phyloP scores from a whole-genome alignment of 2,329 filamentous ascomycete genomes.

The Graphilbum fragrans region DNA sequence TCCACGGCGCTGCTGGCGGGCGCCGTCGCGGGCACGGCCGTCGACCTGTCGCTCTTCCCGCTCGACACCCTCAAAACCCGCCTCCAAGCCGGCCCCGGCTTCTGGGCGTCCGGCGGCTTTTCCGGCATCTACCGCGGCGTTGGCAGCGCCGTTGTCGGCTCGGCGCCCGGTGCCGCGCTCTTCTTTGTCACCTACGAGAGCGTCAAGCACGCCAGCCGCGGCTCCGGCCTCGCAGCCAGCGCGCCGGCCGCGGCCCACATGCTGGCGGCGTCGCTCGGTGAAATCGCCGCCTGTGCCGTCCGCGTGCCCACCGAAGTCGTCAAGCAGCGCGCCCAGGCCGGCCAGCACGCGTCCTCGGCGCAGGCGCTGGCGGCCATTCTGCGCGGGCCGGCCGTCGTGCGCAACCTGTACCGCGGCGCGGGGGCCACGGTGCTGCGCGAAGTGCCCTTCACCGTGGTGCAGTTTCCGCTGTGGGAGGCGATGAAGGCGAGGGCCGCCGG shows the following conservation, averaged over 20 bases:
- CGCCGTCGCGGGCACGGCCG: slow-evolving; percentile 84
- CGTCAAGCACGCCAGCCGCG: slow-evolving; percentile 42
- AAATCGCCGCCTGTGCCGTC: slow-evolving; percentile 84
- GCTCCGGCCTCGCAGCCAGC: slow-evolving; percentile 15
- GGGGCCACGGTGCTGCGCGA: slow-evolving; percentile 87
- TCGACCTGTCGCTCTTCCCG: slow-evolving; percentile 92
- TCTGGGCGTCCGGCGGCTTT: slow-evolving; percentile 78
- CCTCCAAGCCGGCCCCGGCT: slow-evolving; percentile 63
- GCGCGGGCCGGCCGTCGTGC: slow-evolving; percentile 49
- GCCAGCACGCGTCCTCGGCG: slow-evolving; percentile 59
- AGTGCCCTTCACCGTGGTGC: slow-evolving; percentile 92
- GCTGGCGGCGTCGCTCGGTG: slow-evolving; percentile 72
- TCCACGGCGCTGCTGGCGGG: slow-evolving; percentile 61
- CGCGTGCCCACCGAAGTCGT: slow-evolving; percentile 92
- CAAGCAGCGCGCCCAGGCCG: slow-evolving; percentile 91
- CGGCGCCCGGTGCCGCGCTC: slow-evolving; percentile 83
- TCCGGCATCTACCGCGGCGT: slow-evolving; percentile 86
- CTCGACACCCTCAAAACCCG: slow-evolving; percentile 98
- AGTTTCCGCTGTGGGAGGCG: slow-evolving; percentile 94
- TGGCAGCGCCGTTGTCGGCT: slow-evolving; percentile 79
- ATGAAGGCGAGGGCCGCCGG: slow-evolving; percentile 54
- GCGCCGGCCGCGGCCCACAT: slow-evolving; percentile 49
- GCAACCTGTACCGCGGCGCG: slow-evolving; percentile 85
- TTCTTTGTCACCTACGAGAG: slow-evolving; percentile 95
- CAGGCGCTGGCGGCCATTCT: slow-evolving; percentile 61